These are phyloP conservation scores for Microbotryum saponariae DNA, from an alignment of 1,284 basidiomycete genomes.

Conservation along the genomic window DNA sequence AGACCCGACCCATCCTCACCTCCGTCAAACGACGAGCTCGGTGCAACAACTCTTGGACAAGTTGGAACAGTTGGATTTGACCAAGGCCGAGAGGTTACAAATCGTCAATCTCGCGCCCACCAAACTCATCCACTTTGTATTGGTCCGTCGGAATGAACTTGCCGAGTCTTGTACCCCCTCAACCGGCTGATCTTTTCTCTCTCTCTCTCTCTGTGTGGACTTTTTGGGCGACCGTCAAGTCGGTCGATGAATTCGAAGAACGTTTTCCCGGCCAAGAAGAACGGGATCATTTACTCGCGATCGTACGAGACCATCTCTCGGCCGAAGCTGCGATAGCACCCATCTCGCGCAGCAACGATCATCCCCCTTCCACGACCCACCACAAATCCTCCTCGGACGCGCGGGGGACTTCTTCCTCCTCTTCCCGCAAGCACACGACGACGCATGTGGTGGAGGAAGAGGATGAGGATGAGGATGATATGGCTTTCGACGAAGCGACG, in stretches of 20 bases:
- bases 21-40: conserved; percentile 57
- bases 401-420: conserved; percentile 32
- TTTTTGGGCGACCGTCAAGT: conserved; percentile 52
- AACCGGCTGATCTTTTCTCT: not conserved
- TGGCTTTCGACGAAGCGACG: conserved; percentile 35
- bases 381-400: not conserved
- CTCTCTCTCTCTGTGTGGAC: no score
- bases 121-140: conserved; percentile 76
- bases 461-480: conserved; percentile 36
- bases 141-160: conserved; percentile 51
- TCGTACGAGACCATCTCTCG: conserved; percentile 45
- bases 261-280: conserved; percentile 54
- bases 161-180: not conserved
- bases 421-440: conserved; percentile 39
- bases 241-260: conserved; percentile 81
- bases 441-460: conserved; percentile 37
- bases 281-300: conserved; percentile 60
- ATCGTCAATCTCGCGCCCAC: conserved; percentile 79
- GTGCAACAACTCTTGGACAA: conserved; percentile 60
- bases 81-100: conserved; percentile 85
- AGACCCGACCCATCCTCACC: conserved; percentile 61
- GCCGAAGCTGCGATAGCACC: not conserved
- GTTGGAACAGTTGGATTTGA: conserved; percentile 63
- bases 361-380: not conserved
- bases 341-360: not conserved